Evolutionary conservation across 176 grass and related monocot genomes (phyloP), one percentile per base, ranked within the genome.

Genomic region (Bothriochloa decipiens): DNA sequence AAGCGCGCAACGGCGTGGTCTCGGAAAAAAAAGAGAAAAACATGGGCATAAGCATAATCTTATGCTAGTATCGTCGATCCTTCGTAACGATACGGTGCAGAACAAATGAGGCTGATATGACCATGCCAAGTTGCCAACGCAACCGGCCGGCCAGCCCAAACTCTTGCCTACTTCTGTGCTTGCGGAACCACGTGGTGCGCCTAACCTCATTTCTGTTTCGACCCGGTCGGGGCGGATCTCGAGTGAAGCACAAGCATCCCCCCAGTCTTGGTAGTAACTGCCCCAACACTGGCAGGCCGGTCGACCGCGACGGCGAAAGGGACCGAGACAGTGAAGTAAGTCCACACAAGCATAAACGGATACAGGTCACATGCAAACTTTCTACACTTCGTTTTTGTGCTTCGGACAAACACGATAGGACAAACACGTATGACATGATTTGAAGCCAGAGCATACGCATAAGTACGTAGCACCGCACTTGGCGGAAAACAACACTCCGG

Each of bases 261-360:
- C 13, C 74, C 49, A 33, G 22, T 50, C n/a, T 1, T 10, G 50
- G 82, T 14, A 83, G 50, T 27, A 83, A 45, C 9, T 18, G 50
- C 11, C 20, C 10, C 46, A 47, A 4, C 45, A 13, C 55, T 42
- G 76, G 14, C 28, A 14, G 67, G 79, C 14, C n/a, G n/a, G n/a
- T n/a, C n/a, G 67, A 86, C 10, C 55, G 57, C 63, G 52, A 86
- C 75, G 29, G 55, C 52, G 20, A 27, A 49, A 86, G 68, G 26
- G 25, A 17, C 12, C 0, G 62, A 16, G 14, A 43, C 62, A 46
- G 71, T 20, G 43, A 29, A 16, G 2, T 49, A 17, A 7, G 9
- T 61, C 26, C 46, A 18, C 43, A 23, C 41, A 22, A 36, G 58
- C 57, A 49, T 18, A 46, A 80, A 63, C 66, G 55, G 68, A 80